A percentile compares a stretch with the other conserved stretches of the same genome.
Conservation (phyloP, 1,284 basidiomycete species). For the Cryptococcus depauperatus region DNA sequence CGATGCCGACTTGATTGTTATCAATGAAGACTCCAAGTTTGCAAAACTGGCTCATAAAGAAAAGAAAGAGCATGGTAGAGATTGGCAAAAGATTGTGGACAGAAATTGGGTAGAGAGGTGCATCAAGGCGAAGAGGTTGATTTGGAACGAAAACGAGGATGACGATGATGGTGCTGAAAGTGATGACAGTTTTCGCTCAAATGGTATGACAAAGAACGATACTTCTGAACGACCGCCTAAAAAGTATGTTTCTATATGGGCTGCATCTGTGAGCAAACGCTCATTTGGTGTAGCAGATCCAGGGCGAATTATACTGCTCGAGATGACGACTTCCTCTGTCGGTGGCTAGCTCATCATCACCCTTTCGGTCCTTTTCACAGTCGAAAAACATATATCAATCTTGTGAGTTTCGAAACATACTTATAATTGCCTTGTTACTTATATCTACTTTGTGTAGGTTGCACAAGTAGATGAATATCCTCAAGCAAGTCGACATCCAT, state of each 20-base stretch:
- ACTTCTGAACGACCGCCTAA: no score
- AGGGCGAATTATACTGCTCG: conserved; percentile 32
- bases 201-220: no score
- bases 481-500: conserved; percentile 22
- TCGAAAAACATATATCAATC: conserved; percentile 30
- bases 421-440: not conserved
- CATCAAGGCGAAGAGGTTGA: conserved; percentile 10
- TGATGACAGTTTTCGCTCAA: no score
- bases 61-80: conserved; percentile 17
- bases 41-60: conserved; percentile 22
- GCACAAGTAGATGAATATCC: conserved; percentile 13
- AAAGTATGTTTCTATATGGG: no score
- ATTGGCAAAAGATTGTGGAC: conserved; percentile 31
- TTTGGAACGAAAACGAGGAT: conserved; percentile 9
- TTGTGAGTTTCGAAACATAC: conserved; percentile 20
- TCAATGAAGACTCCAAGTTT: conserved; percentile 27
- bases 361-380: conserved; percentile 26
- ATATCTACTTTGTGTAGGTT: not conserved
- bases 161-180: conserved; percentile 8
- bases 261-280: no score
- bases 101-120: conserved; percentile 35
- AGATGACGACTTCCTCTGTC: conserved; percentile 40
- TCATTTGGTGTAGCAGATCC: no score
- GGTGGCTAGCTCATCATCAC: conserved; percentile 30
- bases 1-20: conserved; percentile 32